phyloP scores from a whole-genome alignment of 495 filamentous ascomycete species.

The Amniculicola lignicola region DNA sequence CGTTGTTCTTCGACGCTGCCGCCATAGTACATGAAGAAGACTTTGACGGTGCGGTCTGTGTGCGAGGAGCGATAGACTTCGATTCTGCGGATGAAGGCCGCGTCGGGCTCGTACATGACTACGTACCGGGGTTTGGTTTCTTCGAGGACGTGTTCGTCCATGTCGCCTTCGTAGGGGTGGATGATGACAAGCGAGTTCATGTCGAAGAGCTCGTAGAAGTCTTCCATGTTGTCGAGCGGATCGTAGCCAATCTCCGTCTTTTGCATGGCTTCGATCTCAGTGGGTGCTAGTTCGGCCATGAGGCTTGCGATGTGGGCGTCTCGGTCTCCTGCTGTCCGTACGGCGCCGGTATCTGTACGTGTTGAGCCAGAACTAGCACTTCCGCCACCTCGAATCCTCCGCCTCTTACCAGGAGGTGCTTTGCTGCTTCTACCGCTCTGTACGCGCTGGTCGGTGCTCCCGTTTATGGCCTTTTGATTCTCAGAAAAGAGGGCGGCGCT shows the following conservation, averaged over 20 bases:
- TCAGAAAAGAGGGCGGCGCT: conserved; percentile 69
- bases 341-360: conserved; percentile 61
- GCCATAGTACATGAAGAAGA: conserved; percentile 95
- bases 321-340: conserved; percentile 77
- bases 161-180: conserved; percentile 91
- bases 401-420: conserved; percentile 80
- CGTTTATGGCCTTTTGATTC: conserved; percentile 74
- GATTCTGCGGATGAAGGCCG: conserved; percentile 90
- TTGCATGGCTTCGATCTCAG: conserved; percentile 58
- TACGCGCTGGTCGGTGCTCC: conserved; percentile 51
- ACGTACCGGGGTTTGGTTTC: conserved; percentile 91
- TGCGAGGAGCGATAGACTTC: conserved; percentile 96
- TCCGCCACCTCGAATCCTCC: conserved; percentile 82
- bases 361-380: conserved; percentile 52
- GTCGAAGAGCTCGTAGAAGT: conserved; percentile 90
- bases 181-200: conserved; percentile 85
- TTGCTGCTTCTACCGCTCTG: conserved; percentile 53
- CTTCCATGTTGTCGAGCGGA: conserved; percentile 75
- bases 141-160: conserved; percentile 93
- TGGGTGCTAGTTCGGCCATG: conserved; percentile 64
- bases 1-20: conserved; percentile 95
- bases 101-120: conserved; percentile 97
- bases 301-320: conserved; percentile 68
- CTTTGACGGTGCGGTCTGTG: conserved; percentile 77
- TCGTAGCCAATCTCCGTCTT: conserved; percentile 77